Evolutionary conservation across 345 rosid genomes (phyloP), one percentile per base, ranked within the genome.

Genomic region (Salix koriyanagi): DNA sequence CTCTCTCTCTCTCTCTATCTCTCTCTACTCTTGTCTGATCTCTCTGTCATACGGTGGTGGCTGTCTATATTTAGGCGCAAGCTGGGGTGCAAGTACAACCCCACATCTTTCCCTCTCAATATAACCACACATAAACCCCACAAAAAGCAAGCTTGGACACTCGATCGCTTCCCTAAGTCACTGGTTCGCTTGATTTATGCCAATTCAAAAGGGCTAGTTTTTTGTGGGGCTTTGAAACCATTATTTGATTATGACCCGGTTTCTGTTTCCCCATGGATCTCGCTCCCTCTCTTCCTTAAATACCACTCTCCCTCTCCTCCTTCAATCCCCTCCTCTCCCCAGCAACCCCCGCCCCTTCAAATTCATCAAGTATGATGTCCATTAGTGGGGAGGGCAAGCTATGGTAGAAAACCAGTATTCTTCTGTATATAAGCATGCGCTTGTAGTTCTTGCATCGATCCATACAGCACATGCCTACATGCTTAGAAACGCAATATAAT

Each of bases 61-160:
- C 91, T 89, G 85, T 85, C 92, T 88, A 89, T 88, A 89, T 88
- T 85, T 91, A 89, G 90, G 84, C 77, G 85, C 70, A 70, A 78
- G 39, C 71, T 68, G 79, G 83, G 86, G 81, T 77, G 78, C 76
- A 77, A 73, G 76, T 74, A 73, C 86, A 83, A 83, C 87, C 89
- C 83, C 89, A 87, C 90, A 80, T 65, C 73, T 56, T 77, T 76
- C 85, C 86, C 88, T 86, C 86, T 80, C 84, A 82, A 79, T 80
- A 68, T 52, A 62, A 50, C 36, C 71, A 70, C 70, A 66, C 54
- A 52, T n/a, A 26, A 70, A 82, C 70, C 41, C 70, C 23, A 77
- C 78, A 77, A 56, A 54, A 64, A 64, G 28, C 67, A 16, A 26
- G 65, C 77, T 48, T 14, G 6, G 18, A 5, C 67, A 28, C 39